Evolutionary conservation across 2,329 filamentous ascomycete species (phyloP), one percentile per base, ranked within the genome.

Genomic region (Coccinonectria pachysandricola): DNA sequence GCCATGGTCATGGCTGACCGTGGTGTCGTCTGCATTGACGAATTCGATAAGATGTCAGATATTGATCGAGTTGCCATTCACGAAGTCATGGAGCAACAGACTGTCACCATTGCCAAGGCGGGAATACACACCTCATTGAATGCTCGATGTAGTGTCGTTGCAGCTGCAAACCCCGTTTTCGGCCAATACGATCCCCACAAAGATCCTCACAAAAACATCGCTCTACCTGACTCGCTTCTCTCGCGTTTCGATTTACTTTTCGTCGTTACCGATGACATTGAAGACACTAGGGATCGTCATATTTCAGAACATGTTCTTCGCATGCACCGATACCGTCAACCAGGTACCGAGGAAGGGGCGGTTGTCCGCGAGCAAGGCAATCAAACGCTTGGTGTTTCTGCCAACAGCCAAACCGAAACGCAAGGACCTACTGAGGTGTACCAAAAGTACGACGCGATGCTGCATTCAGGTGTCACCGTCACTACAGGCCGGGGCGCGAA

Each of bases 31-130:
- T 98, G 91, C 62, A 98, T 98, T 41, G 91, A 98, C 52, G 91
- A 98, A 50, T 98, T 98, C 43, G 91, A 98, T 64, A 98, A 98
- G 58, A 98, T 98, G 91, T 95, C 86, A 31, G 91, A 98, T 51
- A 79, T 96, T 31, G 91, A 98, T 57, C 77, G 91, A 52, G 91
- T 98, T 4, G 91, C 91, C 23, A 98, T 98, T 44, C 91, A 98
- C 71, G 91, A 98, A 82, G 91, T 98, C 40, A 98, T 98, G 91
- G 91, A 98, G 60, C 91, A 98, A 61, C 91, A 98, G 59, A 98
- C 91, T 0, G 91, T 98, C 34, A 98, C 91, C 9, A 98, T 98
- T 48, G 91, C 91, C 27, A 98, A 98, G 61, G 91, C 91, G 2
- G 91, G 91, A 39, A 98, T 98, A 32, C 91, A 98, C 57, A 98